Conservation (phyloP, 2,329 filamentous ascomycete species). For the Aspergillus floridensis region DNA sequence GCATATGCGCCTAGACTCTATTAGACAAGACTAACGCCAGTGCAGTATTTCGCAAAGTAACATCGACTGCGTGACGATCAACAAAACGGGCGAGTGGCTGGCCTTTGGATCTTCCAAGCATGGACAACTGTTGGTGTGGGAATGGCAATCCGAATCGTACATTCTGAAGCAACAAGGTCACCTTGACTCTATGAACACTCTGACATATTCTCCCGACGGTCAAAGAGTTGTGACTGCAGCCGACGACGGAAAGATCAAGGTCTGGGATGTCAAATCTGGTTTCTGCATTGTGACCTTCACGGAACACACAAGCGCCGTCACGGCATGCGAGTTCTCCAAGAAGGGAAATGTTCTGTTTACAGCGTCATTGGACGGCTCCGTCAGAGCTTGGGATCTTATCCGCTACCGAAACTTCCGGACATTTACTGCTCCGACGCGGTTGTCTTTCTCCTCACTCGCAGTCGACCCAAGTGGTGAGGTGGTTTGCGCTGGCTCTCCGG, state of each 20-base stretch:
- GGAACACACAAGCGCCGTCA: constrained; percentile 91
- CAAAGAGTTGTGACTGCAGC: constrained; percentile 89
- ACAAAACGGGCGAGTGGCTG: constrained; percentile 92
- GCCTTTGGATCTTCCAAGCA: constrained; percentile 94
- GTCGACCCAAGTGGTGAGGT: constrained; percentile 98
- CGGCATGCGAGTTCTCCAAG: constrained; percentile 88
- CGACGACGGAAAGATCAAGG: constrained; percentile 97
- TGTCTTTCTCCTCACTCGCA: constrained; percentile 90
- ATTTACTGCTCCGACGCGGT: constrained; percentile 85
- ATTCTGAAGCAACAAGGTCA: constrained; percentile 98
- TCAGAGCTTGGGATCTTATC: constrained; percentile 94
- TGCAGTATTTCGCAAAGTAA: constrained; percentile 92
- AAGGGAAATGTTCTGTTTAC: constrained; percentile 95
- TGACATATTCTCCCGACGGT: constrained; percentile 91
- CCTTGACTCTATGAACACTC: constrained; percentile 89
- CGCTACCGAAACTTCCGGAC: constrained; percentile 96
- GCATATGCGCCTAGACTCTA: neutral
- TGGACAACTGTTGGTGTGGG: constrained; percentile 96
- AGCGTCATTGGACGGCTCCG: constrained; percentile 86
- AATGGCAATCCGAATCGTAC: constrained; percentile 99
- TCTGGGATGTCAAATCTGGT: constrained; percentile 94
- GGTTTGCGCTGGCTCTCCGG: constrained; percentile 88
- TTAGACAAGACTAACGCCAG: constrained; percentile 16
- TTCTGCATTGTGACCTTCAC: constrained; percentile 99
- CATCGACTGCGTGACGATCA: constrained; percentile 92